Evolutionary conservation across 352 stramenopile genomes (phyloP).

Genomic region (Peronospora farinosa): DNA sequence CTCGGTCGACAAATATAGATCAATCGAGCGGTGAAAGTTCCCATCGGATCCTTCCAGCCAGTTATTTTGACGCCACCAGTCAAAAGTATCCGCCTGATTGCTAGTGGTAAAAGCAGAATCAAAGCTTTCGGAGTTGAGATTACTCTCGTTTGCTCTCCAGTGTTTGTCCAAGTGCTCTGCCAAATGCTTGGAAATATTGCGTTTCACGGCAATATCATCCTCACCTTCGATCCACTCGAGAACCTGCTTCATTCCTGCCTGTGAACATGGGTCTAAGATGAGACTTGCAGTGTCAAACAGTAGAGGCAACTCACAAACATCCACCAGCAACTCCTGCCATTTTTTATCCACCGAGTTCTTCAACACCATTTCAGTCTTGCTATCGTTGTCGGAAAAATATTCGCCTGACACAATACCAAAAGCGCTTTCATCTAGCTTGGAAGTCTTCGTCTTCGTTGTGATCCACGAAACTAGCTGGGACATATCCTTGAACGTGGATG

Average conservation of each 20-base stretch:
- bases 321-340: constrained; percentile 36
- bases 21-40: constrained; percentile 28
- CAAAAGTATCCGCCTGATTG: constrained; percentile 7
- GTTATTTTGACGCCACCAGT: constrained; percentile 24
- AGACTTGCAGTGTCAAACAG: constrained; percentile 28
- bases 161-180: constrained; percentile 36
- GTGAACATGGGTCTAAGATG: constrained; percentile 12
- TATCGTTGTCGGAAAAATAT: constrained; percentile 14
- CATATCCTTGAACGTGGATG: constrained; percentile 19
- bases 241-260: constrained; percentile 26
- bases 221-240: constrained; percentile 50
- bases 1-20: constrained; percentile 43
- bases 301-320: constrained; percentile 35
- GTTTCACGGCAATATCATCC: constrained; percentile 23
- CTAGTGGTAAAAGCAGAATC: constrained; percentile 7
- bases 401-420: constrained; percentile 14
- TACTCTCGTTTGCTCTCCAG: constrained; percentile 23
- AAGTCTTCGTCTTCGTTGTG: constrained; percentile 7
- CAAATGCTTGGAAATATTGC: constrained; percentile 40
- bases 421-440: constrained; percentile 1
- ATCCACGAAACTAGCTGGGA: constrained; percentile 29
- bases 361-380: not conserved
- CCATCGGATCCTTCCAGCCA: constrained; percentile 43
- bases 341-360: constrained; percentile 12
- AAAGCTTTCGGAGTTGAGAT: not conserved